phyloP scores from a whole-genome alignment of 2,329 filamentous ascomycete genomes.

The Pseudopithomyces chartarum region DNA sequence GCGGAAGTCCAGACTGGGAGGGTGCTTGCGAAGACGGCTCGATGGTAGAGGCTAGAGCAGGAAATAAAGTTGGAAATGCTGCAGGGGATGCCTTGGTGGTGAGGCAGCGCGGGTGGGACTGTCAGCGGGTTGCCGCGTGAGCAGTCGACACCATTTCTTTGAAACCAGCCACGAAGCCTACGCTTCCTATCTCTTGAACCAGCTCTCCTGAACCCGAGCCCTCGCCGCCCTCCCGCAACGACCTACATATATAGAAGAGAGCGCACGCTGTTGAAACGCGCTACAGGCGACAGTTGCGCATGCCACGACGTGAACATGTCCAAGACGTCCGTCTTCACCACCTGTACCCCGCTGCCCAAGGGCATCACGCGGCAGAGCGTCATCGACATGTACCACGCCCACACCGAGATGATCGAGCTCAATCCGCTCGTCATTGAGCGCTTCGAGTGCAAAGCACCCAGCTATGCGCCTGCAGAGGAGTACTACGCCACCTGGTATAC shows the following conservation, averaged over 20 bases:
- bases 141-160: conserved; percentile 3
- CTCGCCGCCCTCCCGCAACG: not conserved
- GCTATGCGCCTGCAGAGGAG: conserved; percentile 72
- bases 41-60: too few relatives aligned
- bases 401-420: conserved; percentile 83
- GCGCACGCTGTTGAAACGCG: not conserved
- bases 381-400: conserved; percentile 75
- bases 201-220: not conserved
- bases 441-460: conserved; percentile 69
- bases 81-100: conserved; percentile 1
- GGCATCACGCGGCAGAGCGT: conserved; percentile 72
- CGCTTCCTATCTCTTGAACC: not conserved
- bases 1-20: not conserved
- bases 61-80: not conserved
- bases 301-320: conserved; percentile 59
- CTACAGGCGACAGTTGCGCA: conserved; percentile 1
- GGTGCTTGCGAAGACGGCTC: not conserved
- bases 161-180: not conserved
- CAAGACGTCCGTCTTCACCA: conserved; percentile 74
- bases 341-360: conserved; percentile 75
- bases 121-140: conserved; percentile 1
- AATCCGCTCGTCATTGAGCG: conserved; percentile 81
- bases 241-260: not conserved
- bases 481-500: conserved; percentile 74
- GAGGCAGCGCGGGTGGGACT: conserved; percentile 1